Conservation (phyloP, 371 early-diverging fungal species). For the Lichtheimia ornata region DNA sequence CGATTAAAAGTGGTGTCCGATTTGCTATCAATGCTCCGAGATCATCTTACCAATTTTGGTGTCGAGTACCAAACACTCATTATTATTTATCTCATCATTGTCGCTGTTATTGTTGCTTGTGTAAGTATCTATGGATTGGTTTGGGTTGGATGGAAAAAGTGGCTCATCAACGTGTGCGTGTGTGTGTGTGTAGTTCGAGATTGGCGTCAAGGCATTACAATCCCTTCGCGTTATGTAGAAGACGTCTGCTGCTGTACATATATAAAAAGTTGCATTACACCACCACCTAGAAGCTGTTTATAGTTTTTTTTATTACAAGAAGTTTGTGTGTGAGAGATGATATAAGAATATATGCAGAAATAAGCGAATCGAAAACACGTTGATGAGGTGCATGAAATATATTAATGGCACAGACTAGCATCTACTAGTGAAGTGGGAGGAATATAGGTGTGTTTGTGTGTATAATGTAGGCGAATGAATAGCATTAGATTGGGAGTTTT, state of each 20-base stretch:
- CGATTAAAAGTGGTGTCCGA: conserved; percentile 80
- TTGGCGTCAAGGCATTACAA: conserved; percentile 50
- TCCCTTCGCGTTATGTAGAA: conserved; percentile 35
- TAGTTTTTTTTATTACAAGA: background rate
- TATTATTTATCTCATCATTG: conserved; percentile 63
- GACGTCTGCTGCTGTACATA: background rate
- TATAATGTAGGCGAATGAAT: background rate
- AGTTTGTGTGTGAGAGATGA: background rate
- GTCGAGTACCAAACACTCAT: conserved; percentile 69
- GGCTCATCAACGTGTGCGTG: background rate
- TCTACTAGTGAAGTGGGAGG: background rate
- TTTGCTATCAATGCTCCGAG: conserved; percentile 80
- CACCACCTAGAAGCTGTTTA: background rate
- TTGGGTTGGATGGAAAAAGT: background rate
- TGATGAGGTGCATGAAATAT: background rate
- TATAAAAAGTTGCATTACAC: background rate
- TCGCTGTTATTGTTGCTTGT: conserved; percentile 63
- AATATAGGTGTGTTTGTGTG: background rate
- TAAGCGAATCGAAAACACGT: background rate
- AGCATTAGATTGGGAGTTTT: conserved; percentile 28
- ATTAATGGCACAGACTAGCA: background rate
- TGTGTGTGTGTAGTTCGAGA: conserved; percentile 44
- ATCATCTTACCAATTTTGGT: conserved; percentile 67
- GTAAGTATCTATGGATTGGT: conserved; percentile 40
- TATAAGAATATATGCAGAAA: conserved; percentile 3